Evolutionary conservation across 2,329 filamentous ascomycete species (phyloP).

Genomic region (Arachnomyces sp.): DNA sequence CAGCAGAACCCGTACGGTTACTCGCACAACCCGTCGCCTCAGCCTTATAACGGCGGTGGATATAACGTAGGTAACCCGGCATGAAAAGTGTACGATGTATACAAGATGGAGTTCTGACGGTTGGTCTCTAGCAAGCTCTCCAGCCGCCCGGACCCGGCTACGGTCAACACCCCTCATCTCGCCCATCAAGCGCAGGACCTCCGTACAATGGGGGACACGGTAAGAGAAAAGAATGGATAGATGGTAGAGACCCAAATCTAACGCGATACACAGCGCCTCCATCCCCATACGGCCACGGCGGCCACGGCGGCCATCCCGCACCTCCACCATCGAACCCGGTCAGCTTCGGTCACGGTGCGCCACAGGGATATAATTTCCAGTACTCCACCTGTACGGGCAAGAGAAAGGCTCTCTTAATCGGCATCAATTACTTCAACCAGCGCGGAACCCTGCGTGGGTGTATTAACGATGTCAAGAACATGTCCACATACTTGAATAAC

Average conservation of each 20-base stretch:
- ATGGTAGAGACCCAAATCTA: neutral
- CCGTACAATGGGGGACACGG: conserved; percentile 1
- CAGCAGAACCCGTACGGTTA: conserved; percentile 32
- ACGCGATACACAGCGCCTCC: conserved; percentile 24
- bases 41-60: conserved; percentile 24
- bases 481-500: conserved; percentile 83
- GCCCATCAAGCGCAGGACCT: conserved; percentile 10
- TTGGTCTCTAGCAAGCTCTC: conserved; percentile 7
- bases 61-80: conserved; percentile 29
- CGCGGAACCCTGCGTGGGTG: conserved; percentile 84
- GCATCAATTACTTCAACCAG: conserved; percentile 95
- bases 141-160: conserved; percentile 12
- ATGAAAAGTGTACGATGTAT: neutral
- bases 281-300: conserved; percentile 42
- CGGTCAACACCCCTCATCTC: conserved; percentile 20
- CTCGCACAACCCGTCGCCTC: conserved; percentile 37
- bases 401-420: conserved; percentile 82
- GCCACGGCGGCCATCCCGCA: conserved; percentile 49
- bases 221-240: conserved; percentile 1
- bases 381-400: conserved; percentile 87
- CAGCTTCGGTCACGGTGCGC: conserved; percentile 72
- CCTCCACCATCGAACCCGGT: conserved; percentile 62
- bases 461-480: conserved; percentile 96
- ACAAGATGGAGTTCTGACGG: neutral
- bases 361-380: conserved; percentile 72